A percentile compares a stretch with the other conserved stretches of the same genome.
Conservation (phyloP, 148 eudicot species). For the Persicaria maculosa region DNA sequence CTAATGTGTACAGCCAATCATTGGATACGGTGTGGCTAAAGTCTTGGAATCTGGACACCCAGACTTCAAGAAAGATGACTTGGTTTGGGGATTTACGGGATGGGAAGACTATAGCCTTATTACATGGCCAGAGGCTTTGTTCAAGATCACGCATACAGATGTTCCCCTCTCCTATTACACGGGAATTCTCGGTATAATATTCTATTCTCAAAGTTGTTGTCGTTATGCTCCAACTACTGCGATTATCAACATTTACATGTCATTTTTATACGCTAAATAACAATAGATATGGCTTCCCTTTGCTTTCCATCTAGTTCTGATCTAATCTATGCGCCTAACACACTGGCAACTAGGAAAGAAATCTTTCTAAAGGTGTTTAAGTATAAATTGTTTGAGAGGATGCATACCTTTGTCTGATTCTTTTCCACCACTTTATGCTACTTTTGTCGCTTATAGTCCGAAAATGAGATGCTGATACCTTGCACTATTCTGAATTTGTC, state of each 20-base stretch:
- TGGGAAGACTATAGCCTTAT: slow-evolving; percentile 63
- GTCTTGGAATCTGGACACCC: slow-evolving; percentile 52
- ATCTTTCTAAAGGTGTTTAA: too few species aligned
- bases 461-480: not conserved
- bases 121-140: slow-evolving; percentile 17
- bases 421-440: not conserved
- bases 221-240: too few species aligned
- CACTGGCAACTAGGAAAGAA: too few species aligned
- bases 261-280: not conserved
- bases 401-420: not conserved
- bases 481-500: not conserved
- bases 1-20: slow-evolving; percentile 30
- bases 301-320: too few species aligned
- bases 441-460: not conserved
- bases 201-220: not conserved
- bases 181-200: slow-evolving; percentile 48
- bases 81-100: slow-evolving; percentile 49
- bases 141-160: slow-evolving; percentile 49
- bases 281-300: too few species aligned
- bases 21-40: slow-evolving; percentile 50
- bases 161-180: slow-evolving; percentile 67
- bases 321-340: too few species aligned
- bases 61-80: slow-evolving; percentile 39
- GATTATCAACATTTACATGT: not conserved
- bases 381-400: not conserved